Conservation (phyloP, 2,329 filamentous ascomycete genomes). For the Triangularia verruculosa region DNA sequence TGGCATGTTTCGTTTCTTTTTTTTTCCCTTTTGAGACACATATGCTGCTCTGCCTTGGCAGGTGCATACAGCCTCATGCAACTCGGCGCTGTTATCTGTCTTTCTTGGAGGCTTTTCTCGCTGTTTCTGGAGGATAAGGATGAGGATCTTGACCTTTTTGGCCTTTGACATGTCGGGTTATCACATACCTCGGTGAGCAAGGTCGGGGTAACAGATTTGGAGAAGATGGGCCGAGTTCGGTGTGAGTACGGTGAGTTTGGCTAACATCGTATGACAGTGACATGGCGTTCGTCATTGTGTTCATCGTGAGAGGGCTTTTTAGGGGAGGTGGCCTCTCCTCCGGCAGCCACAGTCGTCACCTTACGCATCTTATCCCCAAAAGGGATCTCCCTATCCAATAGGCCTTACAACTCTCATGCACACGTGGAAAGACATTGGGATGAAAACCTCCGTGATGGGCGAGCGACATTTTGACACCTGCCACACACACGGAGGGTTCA, state of each 20-base stretch:
- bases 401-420: not conserved
- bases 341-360: not conserved
- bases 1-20: conserved; percentile 1
- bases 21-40: not conserved
- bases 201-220: not conserved
- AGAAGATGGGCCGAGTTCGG: too few relatives aligned
- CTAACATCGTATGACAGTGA: too few relatives aligned
- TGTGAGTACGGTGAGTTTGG: too few relatives aligned
- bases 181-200: not conserved
- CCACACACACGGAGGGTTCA: not conserved
- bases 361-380: not conserved
- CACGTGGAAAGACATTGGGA: not conserved
- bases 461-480: not conserved
- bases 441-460: not conserved
- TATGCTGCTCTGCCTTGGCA: not conserved
- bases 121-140: not conserved
- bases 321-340: not conserved
- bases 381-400: not conserved
- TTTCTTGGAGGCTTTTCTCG: not conserved
- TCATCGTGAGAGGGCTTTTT: too few relatives aligned
- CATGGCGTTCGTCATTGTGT: too few relatives aligned
- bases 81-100: not conserved
- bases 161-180: not conserved
- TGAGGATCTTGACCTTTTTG: not conserved
- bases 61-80: conserved; percentile 4